Conservation (phyloP, 768 basidiomycete genomes). For the Daedalea quercina region DNA sequence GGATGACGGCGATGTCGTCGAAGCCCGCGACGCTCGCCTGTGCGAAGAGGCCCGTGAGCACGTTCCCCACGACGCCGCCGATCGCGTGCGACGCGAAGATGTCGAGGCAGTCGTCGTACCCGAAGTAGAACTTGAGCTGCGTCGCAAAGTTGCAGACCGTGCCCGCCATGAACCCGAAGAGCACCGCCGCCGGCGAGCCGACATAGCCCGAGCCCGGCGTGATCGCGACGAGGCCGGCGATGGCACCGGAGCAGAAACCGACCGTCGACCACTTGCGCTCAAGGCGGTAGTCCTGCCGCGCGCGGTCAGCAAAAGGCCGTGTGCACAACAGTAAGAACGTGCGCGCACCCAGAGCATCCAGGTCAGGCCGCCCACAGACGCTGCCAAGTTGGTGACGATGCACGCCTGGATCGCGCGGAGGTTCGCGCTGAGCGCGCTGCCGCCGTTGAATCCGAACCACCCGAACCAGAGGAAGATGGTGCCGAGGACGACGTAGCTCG, state of each 20-base stretch:
- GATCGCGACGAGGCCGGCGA: slow-evolving; percentile 85
- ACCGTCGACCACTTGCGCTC: slow-evolving; percentile 92
- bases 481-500: slow-evolving; percentile 88
- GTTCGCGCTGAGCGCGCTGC: slow-evolving; percentile 84
- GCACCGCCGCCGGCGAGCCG: slow-evolving; percentile 74
- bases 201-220: slow-evolving; percentile 83
- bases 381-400: slow-evolving; percentile 91
- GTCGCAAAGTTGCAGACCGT: slow-evolving; percentile 93
- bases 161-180: slow-evolving; percentile 81
- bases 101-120: slow-evolving; percentile 78
- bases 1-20: slow-evolving; percentile 53
- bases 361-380: slow-evolving; percentile 78
- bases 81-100: slow-evolving; percentile 85
- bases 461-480: slow-evolving; percentile 93
- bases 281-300: slow-evolving; percentile 73
- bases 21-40: slow-evolving; percentile 72
- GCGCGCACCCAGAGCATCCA: slow-evolving; percentile 83
- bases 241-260: slow-evolving; percentile 94
- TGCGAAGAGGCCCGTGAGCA: slow-evolving; percentile 82
- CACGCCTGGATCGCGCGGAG: slow-evolving; percentile 83
- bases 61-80: slow-evolving; percentile 75
- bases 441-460: slow-evolving; percentile 96
- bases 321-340: too few species aligned
- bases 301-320: not conserved
- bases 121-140: slow-evolving; percentile 78